Evolutionary conservation across 768 basidiomycete species (phyloP).

Genomic region (Leccinum disarticulatum): DNA sequence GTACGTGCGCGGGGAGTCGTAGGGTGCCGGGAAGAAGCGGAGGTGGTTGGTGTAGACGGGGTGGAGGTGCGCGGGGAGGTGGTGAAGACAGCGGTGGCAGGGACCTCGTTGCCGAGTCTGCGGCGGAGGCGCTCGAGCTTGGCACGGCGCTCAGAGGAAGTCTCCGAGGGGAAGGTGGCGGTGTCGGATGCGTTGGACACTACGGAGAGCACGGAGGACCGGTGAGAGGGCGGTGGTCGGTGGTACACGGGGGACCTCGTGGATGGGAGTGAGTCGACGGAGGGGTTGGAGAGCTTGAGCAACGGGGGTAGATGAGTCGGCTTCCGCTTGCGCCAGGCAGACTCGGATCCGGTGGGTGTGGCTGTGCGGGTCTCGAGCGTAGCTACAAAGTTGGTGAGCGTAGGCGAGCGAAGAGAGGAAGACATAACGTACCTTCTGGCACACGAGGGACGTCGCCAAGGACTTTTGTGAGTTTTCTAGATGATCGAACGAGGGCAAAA

Average conservation of each 20-base stretch:
- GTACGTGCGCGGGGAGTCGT: not conserved
- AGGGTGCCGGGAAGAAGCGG: not conserved
- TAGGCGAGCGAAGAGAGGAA: not conserved
- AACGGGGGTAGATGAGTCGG: constrained; percentile 29
- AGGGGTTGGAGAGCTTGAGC: constrained; percentile 16
- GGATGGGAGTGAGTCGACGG: constrained; percentile 5
- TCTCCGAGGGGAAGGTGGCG: constrained; percentile 25
- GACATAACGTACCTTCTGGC: constrained; percentile 35
- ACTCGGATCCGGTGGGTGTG: constrained; percentile 4
- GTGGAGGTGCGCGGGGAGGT: constrained; percentile 8
- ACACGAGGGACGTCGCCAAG: constrained; percentile 62
- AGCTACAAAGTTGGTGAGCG: not conserved
- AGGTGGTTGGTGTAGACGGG: constrained; percentile 7
- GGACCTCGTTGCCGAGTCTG: constrained; percentile 63
- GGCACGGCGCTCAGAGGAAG: constrained; percentile 42
- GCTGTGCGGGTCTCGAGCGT: not conserved
- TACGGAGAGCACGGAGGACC: constrained; percentile 24
- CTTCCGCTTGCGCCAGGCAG: constrained; percentile 28
- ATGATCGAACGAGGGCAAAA: constrained; percentile 53
- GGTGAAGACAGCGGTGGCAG: constrained; percentile 56
- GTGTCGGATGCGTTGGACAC: constrained; percentile 10
- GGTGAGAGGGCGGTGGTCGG: constrained; percentile 6
- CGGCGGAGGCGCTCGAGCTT: constrained; percentile 66
- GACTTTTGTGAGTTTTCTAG: constrained; percentile 58
- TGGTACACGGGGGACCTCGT: constrained; percentile 2